A percentile compares a stretch with the other conserved stretches of the same genome.
Conservation (phyloP, 2,329 filamentous ascomycete species). For the Calonectria pauciramosa region DNA sequence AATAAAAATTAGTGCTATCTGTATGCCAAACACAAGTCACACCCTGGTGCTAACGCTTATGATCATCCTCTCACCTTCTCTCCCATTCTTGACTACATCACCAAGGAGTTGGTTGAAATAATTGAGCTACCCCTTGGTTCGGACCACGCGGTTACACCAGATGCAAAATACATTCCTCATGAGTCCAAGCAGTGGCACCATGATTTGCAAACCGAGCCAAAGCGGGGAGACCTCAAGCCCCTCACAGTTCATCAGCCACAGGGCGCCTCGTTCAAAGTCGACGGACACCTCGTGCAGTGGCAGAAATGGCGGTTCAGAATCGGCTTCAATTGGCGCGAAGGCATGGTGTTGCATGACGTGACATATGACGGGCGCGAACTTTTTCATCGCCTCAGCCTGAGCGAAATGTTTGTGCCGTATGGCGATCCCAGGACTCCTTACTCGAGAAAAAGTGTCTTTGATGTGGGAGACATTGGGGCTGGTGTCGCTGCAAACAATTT, state of each 20-base stretch:
- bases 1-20: constrained; percentile 17
- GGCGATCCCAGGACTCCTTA: constrained; percentile 75
- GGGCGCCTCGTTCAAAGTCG: constrained; percentile 75
- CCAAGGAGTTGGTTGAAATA: constrained; percentile 31
- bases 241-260: constrained; percentile 80
- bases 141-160: constrained; percentile 15
- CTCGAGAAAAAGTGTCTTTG: constrained; percentile 79
- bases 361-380: constrained; percentile 75
- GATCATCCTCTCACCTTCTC: constrained; percentile 36
- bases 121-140: constrained; percentile 31
- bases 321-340: constrained; percentile 78
- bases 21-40: constrained; percentile 21
- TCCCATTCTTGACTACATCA: constrained; percentile 32
- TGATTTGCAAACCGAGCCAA: constrained; percentile 43
- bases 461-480: constrained; percentile 78
- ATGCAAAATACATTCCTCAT: constrained; percentile 20
- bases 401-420: constrained; percentile 80
- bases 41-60: constrained; percentile 33
- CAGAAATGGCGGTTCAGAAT: constrained; percentile 80
- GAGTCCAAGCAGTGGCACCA: constrained; percentile 62
- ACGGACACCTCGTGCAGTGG: constrained; percentile 65
- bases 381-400: constrained; percentile 77
- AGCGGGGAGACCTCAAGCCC: constrained; percentile 72
- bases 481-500: constrained; percentile 80
- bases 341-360: constrained; percentile 78